Evolutionary conservation across 352 stramenopile genomes (phyloP), one percentile per base, ranked within the genome.

Genomic region (Thalassiosira oceanica): DNA sequence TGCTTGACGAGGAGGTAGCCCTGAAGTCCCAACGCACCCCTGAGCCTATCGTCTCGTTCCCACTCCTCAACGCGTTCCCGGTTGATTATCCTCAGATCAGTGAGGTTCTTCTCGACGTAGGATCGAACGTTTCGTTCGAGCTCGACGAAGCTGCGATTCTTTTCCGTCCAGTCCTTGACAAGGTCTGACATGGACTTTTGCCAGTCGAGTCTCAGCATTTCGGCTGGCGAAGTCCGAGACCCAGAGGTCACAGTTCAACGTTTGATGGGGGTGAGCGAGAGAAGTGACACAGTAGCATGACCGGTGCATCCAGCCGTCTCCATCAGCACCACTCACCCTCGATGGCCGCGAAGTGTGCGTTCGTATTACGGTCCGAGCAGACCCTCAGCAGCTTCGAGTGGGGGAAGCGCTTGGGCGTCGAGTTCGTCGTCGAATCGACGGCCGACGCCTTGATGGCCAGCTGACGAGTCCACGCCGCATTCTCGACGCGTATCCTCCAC

Each of bases 101-200:
- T 21, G 27, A 60, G 23, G 33, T 68, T 68, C 5, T 68, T 60
- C 7, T 68, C 57, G 1, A 68, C 45, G 50, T 68, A 68, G 4
- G 15, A n/a, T 24, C 48, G 13, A 16, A 68, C 24, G 45, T 57
- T 68, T 7, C 2, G 10, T 52, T 68, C 57, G 23, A 68, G 33
- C 39, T 56, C 43, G 21, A 52, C 16, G 20, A 68, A 51, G 28
- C 36, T 27, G 4, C 42, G 24, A 31, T 35, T 58, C 50, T 41
- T 56, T 6, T 48, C n/a, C 16, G 28, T 57, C 57, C 57, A 68
- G 36, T 66, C 56, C 2, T 16, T 11, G 7, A 66, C 43, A 7
- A 53, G 33, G 1, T 21, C 28, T 4, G 24, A 21, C 57, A 68
- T 68, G 6, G 57, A 24, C 18, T 21, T 23, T 2, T 56, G 18